Evolutionary conservation across 1,284 basidiomycete genomes (phyloP).

Genomic region (Takashimella tepidaria): DNA sequence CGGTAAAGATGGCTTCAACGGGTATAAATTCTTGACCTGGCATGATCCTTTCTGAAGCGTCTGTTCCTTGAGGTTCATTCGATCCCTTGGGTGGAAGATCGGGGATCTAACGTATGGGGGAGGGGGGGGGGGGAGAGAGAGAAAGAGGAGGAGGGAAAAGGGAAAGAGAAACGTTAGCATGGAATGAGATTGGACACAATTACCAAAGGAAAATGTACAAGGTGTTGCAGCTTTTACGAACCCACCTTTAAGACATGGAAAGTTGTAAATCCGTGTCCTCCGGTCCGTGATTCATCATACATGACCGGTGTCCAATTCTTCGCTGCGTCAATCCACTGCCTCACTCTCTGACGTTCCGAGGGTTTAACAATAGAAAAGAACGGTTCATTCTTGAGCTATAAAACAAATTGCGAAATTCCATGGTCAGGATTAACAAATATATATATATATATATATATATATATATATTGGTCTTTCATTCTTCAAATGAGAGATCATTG

Average conservation of each 20-base stretch:
- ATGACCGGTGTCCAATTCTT: conserved; percentile 35
- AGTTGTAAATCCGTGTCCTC: conserved; percentile 32
- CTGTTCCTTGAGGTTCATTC: conserved; percentile 29
- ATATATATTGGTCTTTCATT: too few species aligned
- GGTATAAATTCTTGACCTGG: conserved; percentile 35
- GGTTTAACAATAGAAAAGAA: conserved; percentile 38
- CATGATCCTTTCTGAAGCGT: conserved; percentile 30
- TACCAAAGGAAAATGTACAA: too few species aligned
- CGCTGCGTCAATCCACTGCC: conserved; percentile 31
- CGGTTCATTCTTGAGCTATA: conserved; percentile 25
- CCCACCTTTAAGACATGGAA: conserved; percentile 35
- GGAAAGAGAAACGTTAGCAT: too few species aligned
- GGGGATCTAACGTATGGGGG: conserved; percentile 20
- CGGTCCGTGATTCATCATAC: conserved; percentile 24
- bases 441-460: too few species aligned
- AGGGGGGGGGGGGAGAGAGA: neutral
- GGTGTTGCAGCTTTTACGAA: too few species aligned
- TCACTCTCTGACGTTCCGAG: conserved; percentile 28
- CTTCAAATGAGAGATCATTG: neutral
- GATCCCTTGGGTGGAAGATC: conserved; percentile 27
- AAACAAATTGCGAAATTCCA: neutral
- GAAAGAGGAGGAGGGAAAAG: neutral
- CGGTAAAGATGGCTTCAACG: conserved; percentile 42
- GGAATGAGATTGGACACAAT: too few species aligned
- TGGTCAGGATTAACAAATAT: neutral